phyloP scores from a whole-genome alignment of 2,329 filamentous ascomycete species.

The Fusarium sp. region DNA sequence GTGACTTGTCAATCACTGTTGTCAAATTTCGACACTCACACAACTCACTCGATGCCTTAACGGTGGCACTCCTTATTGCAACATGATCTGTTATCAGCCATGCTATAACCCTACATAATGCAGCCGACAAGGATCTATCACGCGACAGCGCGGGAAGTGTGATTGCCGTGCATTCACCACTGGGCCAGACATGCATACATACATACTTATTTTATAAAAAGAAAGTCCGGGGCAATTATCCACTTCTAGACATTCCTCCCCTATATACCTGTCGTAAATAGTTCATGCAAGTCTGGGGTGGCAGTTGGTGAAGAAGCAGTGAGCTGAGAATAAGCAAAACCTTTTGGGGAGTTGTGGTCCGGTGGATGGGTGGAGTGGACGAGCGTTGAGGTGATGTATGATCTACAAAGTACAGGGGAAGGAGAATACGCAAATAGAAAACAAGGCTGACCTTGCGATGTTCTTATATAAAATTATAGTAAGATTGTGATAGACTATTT shows the following conservation, averaged over 20 bases:
- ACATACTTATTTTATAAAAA: conserved; percentile 7
- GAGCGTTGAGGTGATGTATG: no score
- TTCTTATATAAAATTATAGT: background rate
- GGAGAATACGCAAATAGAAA: background rate
- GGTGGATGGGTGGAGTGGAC: background rate
- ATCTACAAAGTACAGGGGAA: background rate
- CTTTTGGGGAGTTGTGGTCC: background rate
- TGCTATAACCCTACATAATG: conserved; percentile 17
- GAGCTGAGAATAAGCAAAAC: conserved; percentile 16
- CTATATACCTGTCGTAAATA: conserved; percentile 18
- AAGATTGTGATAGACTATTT: background rate
- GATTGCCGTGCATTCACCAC: conserved; percentile 26
- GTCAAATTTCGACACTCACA: background rate
- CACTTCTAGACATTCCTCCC: conserved; percentile 7
- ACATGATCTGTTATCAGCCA: conserved; percentile 1
- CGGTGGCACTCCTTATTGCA: background rate
- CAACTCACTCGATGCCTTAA: background rate
- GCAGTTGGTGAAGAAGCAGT: background rate
- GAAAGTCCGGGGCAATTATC: conserved; percentile 5
- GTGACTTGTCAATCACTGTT: conserved; percentile 14
- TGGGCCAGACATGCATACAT: background rate
- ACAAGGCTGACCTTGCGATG: background rate
- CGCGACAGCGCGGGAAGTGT: conserved; percentile 23
- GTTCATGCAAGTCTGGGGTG: conserved; percentile 28
- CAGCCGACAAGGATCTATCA: conserved; percentile 17